Evolutionary conservation across 768 basidiomycete genomes (phyloP).

Genomic region (Lactarius hengduanensis): DNA sequence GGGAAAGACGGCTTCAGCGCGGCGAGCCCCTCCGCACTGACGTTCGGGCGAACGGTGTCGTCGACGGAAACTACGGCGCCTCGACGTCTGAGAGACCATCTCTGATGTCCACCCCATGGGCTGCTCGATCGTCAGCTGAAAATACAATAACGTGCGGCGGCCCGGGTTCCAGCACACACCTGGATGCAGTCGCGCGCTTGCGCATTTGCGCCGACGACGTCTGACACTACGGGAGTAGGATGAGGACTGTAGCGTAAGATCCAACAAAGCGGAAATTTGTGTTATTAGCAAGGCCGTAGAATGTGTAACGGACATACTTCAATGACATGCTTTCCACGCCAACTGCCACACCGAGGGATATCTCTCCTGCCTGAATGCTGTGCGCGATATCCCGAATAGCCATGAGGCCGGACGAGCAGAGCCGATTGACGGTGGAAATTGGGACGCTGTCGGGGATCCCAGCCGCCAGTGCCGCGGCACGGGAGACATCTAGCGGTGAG

Average conservation of each 20-base stretch:
- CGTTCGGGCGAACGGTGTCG: slow-evolving; percentile 85
- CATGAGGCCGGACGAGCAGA: slow-evolving; percentile 91
- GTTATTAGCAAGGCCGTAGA: background rate
- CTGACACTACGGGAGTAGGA: slow-evolving; percentile 66
- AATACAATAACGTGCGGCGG: slow-evolving; percentile 2
- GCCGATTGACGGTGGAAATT: slow-evolving; percentile 87
- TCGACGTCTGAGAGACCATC: slow-evolving; percentile 77
- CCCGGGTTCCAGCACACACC: slow-evolving; percentile 37
- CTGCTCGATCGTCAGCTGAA: slow-evolving; percentile 38
- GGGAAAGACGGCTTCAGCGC: slow-evolving; percentile 87
- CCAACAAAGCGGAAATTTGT: slow-evolving; percentile 11
- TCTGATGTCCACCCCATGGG: slow-evolving; percentile 97
- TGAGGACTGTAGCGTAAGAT: slow-evolving; percentile 51
- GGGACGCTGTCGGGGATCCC: slow-evolving; percentile 86
- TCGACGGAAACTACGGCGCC: slow-evolving; percentile 69
- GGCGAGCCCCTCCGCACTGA: slow-evolving; percentile 72
- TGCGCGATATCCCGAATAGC: slow-evolving; percentile 91
- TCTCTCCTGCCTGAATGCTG: slow-evolving; percentile 79
- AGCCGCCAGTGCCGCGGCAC: slow-evolving; percentile 84
- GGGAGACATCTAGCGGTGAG: slow-evolving; percentile 55
- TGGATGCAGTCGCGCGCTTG: slow-evolving; percentile 77
- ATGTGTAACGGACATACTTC: slow-evolving; percentile 50
- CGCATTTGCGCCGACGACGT: slow-evolving; percentile 53
- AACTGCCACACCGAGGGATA: slow-evolving; percentile 81
- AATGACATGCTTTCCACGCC: slow-evolving; percentile 83